Base-by-base conservation (phyloP, 2,329 filamentous ascomycete species). In the Neonectria neomacrospora region DNA sequence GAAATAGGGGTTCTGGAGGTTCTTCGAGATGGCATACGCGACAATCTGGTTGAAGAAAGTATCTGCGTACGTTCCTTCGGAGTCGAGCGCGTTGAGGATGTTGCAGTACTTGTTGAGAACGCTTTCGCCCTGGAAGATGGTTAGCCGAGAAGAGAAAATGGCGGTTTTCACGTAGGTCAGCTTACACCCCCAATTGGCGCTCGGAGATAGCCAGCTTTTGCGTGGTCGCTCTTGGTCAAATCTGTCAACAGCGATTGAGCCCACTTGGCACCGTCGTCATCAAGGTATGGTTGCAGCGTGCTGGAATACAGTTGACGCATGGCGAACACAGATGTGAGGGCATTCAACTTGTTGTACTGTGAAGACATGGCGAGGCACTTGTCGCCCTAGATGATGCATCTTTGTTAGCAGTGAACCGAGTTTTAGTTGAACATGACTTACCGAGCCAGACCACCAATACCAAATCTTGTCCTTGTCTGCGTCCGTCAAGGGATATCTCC, bases 71-170 rank as follows among this genome's bases (percentile, higher is more conserved):
- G 39, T 42, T 22, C 39, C 39, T 9, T 42, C 39, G 18, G 39
- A 22, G 39, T 42, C 39, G 3, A 42, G 39, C 18, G 39, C 39
- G 39, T 42, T 42, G 1, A 42, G 39, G 39, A 42, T 42, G 39
- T 42, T 42, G 18, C 39, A 42, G 39, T 42, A 42, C 39, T 42
- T 42, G 39, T 42, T 42, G 39, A 42, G 39, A 42, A 42, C 9
- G 39, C 39, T 42, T 22, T 42, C 39, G 10, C 39, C 39, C 39
- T 42, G 39, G 3, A 42, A 20, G n/a, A 22, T 42, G 2, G 10
- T 42, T 5, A 42, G 16, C 39, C n/a, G 18, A 10, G 4, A 10
- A 1, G 39, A 41, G 11, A n/a, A 20, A 20, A 11, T 18, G 5
- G n/a, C 10, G 4, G 0, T 3, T 20, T 3, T 41, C 1, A 3